Evolutionary conservation across 2,329 filamentous ascomycete genomes (phyloP).

Genomic region (Penicillium polonicum): DNA sequence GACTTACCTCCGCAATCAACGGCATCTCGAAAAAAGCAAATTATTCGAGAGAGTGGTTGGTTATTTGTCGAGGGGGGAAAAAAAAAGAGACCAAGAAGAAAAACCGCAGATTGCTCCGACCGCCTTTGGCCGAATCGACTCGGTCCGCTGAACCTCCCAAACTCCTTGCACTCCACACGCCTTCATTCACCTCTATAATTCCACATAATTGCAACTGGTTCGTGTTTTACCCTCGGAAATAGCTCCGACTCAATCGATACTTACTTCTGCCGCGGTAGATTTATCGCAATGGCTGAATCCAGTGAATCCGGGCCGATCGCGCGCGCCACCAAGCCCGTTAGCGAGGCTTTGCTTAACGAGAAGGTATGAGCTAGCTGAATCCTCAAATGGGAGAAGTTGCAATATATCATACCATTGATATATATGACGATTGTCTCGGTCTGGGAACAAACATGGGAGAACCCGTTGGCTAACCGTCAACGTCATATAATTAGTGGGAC

Average conservation of each 20-base stretch:
- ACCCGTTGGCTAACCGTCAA: constrained; percentile 19
- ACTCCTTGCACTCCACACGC: constrained; percentile 25
- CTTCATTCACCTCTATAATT: constrained; percentile 20
- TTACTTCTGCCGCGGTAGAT: constrained; percentile 22
- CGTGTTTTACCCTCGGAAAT: background rate
- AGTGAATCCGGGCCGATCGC: constrained; percentile 58
- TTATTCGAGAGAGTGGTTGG: constrained; percentile 14
- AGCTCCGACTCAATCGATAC: background rate
- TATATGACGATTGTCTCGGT: background rate
- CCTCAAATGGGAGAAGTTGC: background rate
- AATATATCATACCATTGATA: background rate
- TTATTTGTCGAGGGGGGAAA: constrained; percentile 8
- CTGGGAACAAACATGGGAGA: background rate
- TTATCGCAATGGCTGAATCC: constrained; percentile 56
- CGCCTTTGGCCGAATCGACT: constrained; percentile 37
- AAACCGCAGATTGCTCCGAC: constrained; percentile 40
- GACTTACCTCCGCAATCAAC: constrained; percentile 38
- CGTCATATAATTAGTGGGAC: constrained; percentile 71
- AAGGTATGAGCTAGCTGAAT: constrained; percentile 64
- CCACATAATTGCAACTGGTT: constrained; percentile 17
- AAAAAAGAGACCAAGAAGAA: constrained; percentile 24
- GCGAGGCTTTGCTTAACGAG: constrained; percentile 96
- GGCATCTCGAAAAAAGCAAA: constrained; percentile 33
- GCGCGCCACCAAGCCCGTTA: constrained; percentile 75
- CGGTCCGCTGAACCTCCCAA: constrained; percentile 18